phyloP scores from a whole-genome alignment of 208 protist genomes.

The Endotrypanum monterogeii region DNA sequence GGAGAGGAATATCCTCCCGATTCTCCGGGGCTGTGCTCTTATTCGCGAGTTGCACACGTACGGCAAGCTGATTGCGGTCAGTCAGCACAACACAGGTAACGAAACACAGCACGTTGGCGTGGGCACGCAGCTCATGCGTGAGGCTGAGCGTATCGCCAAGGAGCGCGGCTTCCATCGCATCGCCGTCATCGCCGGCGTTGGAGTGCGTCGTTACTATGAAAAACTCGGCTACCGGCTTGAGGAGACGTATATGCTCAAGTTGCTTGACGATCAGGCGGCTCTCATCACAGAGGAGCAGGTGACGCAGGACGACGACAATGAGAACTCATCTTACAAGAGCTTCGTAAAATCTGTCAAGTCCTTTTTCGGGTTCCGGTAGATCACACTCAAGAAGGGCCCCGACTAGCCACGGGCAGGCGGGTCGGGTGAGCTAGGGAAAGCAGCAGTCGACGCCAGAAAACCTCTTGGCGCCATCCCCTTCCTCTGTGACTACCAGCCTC shows the following conservation, averaged over 20 bases:
- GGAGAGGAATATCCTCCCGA: constrained; percentile 75
- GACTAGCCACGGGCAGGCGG: neutral
- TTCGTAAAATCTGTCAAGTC: constrained; percentile 63
- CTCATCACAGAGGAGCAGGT: constrained; percentile 81
- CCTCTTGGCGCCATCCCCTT: too few relatives aligned
- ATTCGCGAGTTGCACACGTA: constrained; percentile 99
- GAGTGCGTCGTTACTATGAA: constrained; percentile 98
- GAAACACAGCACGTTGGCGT: constrained; percentile 98
- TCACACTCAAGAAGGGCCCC: neutral
- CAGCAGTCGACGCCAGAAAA: too few relatives aligned
- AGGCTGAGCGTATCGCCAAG: constrained; percentile 96
- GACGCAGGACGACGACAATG: constrained; percentile 82
- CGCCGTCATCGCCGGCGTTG: constrained; percentile 98
- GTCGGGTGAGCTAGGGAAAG: too few relatives aligned
- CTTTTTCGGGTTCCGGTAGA: constrained; percentile 47
- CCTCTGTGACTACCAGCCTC: too few relatives aligned
- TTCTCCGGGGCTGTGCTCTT: constrained; percentile 92
- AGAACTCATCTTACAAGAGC: constrained; percentile 37
- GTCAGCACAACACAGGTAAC: constrained; percentile 75
- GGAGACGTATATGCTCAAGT: constrained; percentile 91
- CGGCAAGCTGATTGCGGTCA: constrained; percentile 81
- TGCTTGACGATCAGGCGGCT: constrained; percentile 35
- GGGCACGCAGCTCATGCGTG: constrained; percentile 97
- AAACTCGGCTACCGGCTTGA: constrained; percentile 96
- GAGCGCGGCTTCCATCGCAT: constrained; percentile 90